Evolutionary conservation across 2,329 filamentous ascomycete genomes (phyloP).

Genomic region (Paecilomyces sp.): DNA sequence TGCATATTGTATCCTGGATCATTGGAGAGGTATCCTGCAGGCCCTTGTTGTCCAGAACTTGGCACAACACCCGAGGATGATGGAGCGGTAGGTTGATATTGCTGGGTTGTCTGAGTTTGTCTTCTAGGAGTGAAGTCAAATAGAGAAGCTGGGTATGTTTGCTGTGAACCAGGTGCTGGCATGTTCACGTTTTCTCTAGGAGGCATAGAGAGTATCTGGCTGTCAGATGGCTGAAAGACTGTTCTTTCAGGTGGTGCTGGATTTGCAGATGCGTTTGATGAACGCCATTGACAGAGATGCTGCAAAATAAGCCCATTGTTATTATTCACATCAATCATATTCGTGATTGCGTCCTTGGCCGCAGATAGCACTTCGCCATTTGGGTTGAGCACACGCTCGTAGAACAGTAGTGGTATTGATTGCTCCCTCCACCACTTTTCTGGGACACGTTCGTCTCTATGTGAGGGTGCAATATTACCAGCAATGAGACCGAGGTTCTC

Average conservation of each 20-base stretch:
- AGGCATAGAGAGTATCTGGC: not conserved
- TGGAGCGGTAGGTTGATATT: not conserved
- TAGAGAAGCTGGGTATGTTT: not conserved
- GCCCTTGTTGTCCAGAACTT: not conserved
- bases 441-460: slow-evolving; percentile 16
- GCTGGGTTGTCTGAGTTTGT: not conserved
- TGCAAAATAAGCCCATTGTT: not conserved
- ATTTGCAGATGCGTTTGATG: not conserved
- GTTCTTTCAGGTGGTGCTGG: not conserved
- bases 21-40: not conserved
- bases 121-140: not conserved
- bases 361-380: slow-evolving; percentile 8
- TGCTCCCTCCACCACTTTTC: slow-evolving; percentile 13
- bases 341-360: slow-evolving; percentile 2
- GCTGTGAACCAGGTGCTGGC: not conserved
- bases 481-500: slow-evolving; percentile 19
- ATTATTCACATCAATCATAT: not conserved
- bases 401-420: slow-evolving; percentile 21
- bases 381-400: slow-evolving; percentile 25
- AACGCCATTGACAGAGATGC: not conserved
- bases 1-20: not conserved
- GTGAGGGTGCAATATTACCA: slow-evolving; percentile 11
- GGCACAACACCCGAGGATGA: not conserved
- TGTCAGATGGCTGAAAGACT: not conserved
- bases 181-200: not conserved